Base-by-base conservation (phyloP, 73 alveolate species). In the Uronychia binucleata region DNA sequence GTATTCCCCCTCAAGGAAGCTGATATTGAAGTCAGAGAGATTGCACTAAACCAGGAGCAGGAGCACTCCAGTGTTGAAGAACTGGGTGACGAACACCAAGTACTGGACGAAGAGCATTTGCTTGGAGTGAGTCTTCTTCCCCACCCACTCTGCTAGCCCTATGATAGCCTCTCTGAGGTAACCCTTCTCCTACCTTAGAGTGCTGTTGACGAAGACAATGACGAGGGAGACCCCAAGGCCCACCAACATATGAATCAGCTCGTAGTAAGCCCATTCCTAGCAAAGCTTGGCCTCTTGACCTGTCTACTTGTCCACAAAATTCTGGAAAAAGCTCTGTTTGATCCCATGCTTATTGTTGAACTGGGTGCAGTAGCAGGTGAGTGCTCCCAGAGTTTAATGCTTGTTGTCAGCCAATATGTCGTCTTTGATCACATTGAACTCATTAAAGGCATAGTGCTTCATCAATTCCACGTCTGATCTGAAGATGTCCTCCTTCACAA, bases 41-140 rank as follows among this genome's bases (percentile, higher is more conserved):
- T 88, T 88, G 0, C 88, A 83, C 34, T 80, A 34, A 28, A 88
- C 77, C 26, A 88, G 74, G 25, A 83, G 58, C 31, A 88, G n/a
- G 26, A 82, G 77, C 25, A 88, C 33, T 58, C 86, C 94, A 25
- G 94, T 82, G 67, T 83, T 88, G 75, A 88, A 88, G 94, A 88
- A 88, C 34, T 88, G 77, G 34, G 94, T 34, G 1, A 33, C 81
- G 31, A 88, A 83, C 26, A 88, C 86, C 14, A 79, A 91, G 27
- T 34, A 31, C 75, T 74, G 57, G 57, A 82, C 77, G 1, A 81
- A 60, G 29, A 78, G 59, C 67, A 13, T 76, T 27, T 27, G 34
- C 1, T 58, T 82, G 19, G 91, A 76, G 29, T 78, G 33, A 30
- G 90, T 83, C 30, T 83, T 88, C 26, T 88, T 77, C 13, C 91